Base-by-base conservation (phyloP, 164 flowering plant genomes). In the Annona cherimola region DNA sequence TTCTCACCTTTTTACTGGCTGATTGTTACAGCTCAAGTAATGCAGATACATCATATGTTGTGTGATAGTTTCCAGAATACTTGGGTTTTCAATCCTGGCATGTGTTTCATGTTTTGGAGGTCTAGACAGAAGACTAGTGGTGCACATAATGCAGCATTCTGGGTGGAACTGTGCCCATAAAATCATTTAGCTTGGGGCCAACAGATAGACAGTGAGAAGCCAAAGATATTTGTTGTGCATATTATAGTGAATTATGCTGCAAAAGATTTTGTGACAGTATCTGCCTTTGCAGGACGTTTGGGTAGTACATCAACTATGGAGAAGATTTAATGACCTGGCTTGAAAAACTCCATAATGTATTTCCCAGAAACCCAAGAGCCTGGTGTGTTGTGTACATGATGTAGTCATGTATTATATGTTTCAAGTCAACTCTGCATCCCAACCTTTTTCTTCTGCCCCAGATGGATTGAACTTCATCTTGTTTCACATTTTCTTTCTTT, bases 401-500 rank as follows among this genome's bases (percentile, higher is more conserved):
- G 57, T 1, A 50, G 57, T 11, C 57, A 50, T 7, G 57, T 50
- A 50, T 50, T 16, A 50, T 50, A 50, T 8, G 14, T 50, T 50
- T 50, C 57, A 50, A 50, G 9, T 3, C 14, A 50, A 50, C 9
- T 16, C 14, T 50, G 57, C 57, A 50, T 50, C 57, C 57, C 57
- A 50, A 50, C 57, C 2, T 11, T 26, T 50, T 50, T 50, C 57
- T 69, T 45, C 69, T 14, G 11, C 42, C 12, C 8, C 40, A 68
- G 2, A 19, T 57, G 7, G 41, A 43, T 4, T 46, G 70, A 16
- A 18, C 63, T 55, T 46, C 19, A 44, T 71, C 66, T 55, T 61
- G 16, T 65, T 69, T 74, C 42, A 67, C 39, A 68, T 45, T 12
- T 3, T 68, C n/a, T 72, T 60, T 66, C 3, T 69, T 76, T 66